Evolutionary conservation across 2,329 filamentous ascomycete species (phyloP).

Genomic region (Aspergillus novoparasiticus): DNA sequence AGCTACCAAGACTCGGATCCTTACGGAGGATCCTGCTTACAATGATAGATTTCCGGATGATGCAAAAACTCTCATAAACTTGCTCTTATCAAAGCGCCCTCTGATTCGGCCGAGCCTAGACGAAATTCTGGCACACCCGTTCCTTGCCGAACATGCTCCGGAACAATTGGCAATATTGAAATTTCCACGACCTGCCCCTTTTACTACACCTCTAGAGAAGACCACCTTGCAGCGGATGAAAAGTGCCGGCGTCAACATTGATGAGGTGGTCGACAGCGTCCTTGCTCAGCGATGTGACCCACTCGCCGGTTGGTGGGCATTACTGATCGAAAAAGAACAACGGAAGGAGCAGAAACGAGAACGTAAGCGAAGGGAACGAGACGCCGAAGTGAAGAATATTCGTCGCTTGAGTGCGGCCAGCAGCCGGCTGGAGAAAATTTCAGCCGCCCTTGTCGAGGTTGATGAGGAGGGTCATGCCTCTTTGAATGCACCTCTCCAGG

Average conservation of each 20-base stretch:
- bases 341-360: constrained; percentile 80
- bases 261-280: constrained; percentile 92
- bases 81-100: constrained; percentile 87
- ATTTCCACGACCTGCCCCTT: constrained; percentile 76
- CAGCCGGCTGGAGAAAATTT: constrained; percentile 79
- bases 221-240: constrained; percentile 91
- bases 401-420: constrained; percentile 86
- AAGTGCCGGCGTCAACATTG: constrained; percentile 89
- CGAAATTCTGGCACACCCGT: constrained; percentile 85
- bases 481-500: constrained; percentile 60
- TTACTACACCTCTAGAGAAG: constrained; percentile 84
- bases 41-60: constrained; percentile 78
- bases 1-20: constrained; percentile 79
- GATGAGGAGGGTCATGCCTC: constrained; percentile 68
- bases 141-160: constrained; percentile 82
- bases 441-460: constrained; percentile 74
- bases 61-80: constrained; percentile 74
- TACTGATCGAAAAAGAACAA: constrained; percentile 91
- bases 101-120: constrained; percentile 77
- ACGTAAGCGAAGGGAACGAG: constrained; percentile 79
- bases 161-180: constrained; percentile 89
- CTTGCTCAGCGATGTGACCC: constrained; percentile 85
- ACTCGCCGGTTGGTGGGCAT: constrained; percentile 92
- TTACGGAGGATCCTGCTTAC: constrained; percentile 82
- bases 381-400: constrained; percentile 76